Evolutionary conservation across 495 filamentous ascomycete genomes (phyloP).

Genomic region (Penicillium soppii): DNA sequence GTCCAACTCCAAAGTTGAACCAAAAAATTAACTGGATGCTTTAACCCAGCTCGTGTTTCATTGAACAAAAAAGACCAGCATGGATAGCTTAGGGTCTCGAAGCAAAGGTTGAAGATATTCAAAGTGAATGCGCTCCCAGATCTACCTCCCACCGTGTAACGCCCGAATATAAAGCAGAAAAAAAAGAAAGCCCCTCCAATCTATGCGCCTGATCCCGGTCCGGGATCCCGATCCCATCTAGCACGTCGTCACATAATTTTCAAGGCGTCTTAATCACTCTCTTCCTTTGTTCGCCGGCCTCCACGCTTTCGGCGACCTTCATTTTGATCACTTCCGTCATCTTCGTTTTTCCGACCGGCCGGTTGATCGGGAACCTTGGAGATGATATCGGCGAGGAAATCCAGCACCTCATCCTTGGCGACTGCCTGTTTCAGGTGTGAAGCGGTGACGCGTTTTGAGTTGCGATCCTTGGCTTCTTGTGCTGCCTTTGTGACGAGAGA

Average conservation of each 20-base stretch:
- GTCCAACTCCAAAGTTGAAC: too few species aligned
- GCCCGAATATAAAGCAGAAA: slow-evolving; percentile 19
- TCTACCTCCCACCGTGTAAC: slow-evolving; percentile 30
- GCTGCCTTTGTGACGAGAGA: slow-evolving; percentile 84
- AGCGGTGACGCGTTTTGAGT: slow-evolving; percentile 85
- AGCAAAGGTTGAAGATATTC: slow-evolving; percentile 21
- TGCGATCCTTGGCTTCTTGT: slow-evolving; percentile 73
- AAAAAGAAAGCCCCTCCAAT: slow-evolving; percentile 4
- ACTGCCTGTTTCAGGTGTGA: slow-evolving; percentile 90
- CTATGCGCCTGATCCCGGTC: slow-evolving; percentile 24
- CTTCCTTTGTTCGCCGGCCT: slow-evolving; percentile 47
- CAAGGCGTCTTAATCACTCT: slow-evolving; percentile 33
- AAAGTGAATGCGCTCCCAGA: slow-evolving; percentile 35
- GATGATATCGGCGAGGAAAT: slow-evolving; percentile 92
- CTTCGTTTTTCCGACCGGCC: slow-evolving; percentile 51
- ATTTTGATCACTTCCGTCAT: slow-evolving; percentile 50
- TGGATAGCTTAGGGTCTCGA: not conserved
- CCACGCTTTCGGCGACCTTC: slow-evolving; percentile 51
- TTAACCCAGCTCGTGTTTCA: not conserved
- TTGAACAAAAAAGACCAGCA: not conserved
- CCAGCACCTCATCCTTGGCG: slow-evolving; percentile 79
- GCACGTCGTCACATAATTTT: slow-evolving; percentile 22
- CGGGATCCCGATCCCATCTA: slow-evolving; percentile 24
- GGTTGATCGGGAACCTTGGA: slow-evolving; percentile 77
- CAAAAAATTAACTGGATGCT: too few species aligned